phyloP scores from a whole-genome alignment of 768 basidiomycete genomes.

The Leucosporidium yakuticum region DNA sequence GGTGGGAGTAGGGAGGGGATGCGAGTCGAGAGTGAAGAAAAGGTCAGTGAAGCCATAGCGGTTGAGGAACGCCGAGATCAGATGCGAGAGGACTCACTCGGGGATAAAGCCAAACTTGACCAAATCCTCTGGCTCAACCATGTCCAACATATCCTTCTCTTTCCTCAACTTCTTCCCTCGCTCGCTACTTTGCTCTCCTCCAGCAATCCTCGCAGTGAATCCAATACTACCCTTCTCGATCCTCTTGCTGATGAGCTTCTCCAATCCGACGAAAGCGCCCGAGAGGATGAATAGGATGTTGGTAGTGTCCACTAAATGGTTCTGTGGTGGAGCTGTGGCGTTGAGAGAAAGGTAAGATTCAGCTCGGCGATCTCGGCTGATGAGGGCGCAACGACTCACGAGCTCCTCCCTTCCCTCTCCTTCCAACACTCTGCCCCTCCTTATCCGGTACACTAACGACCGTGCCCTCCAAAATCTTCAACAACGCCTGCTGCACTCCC shows the following conservation, averaged over 20 bases:
- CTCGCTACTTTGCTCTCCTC: neutral
- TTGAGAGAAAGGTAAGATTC: too few relatives aligned
- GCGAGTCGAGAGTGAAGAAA: neutral
- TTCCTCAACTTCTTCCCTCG: constrained; percentile 46
- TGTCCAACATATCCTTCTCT: constrained; percentile 57
- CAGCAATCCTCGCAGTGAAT: constrained; percentile 52
- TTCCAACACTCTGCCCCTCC: neutral
- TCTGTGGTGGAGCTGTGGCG: too few relatives aligned
- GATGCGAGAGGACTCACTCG: constrained; percentile 48
- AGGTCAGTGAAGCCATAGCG: too few relatives aligned
- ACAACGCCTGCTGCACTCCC: constrained; percentile 80
- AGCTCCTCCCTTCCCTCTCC: constrained; percentile 11
- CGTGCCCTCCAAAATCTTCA: constrained; percentile 92
- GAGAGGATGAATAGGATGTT: constrained; percentile 92
- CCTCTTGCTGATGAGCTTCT: constrained; percentile 69
- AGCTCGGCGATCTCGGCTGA: neutral
- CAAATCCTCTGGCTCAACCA: constrained; percentile 71
- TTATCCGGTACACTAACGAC: constrained; percentile 46
- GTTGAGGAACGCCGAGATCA: too few relatives aligned
- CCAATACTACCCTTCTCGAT: constrained; percentile 64
- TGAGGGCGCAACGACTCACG: neutral
- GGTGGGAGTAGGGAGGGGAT: neutral
- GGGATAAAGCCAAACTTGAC: constrained; percentile 91
- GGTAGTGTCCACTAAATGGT: constrained; percentile 71
- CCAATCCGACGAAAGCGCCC: constrained; percentile 80